Evolutionary conservation across 2,329 filamentous ascomycete species (phyloP), one percentile per base, ranked within the genome.

Genomic region (Xylaria hypoxylon): DNA sequence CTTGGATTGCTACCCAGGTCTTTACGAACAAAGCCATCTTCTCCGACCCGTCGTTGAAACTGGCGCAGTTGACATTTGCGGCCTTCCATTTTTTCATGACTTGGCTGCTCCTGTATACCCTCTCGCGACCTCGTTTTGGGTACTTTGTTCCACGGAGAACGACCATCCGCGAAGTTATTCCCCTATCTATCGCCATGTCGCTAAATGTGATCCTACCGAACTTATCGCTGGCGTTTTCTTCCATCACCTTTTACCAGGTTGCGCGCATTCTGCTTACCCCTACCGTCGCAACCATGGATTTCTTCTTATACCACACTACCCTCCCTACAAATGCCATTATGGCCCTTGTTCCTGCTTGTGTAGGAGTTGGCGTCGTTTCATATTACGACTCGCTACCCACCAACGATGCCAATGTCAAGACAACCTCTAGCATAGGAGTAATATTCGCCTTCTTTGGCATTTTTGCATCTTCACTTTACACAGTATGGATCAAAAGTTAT

Each of bases 1-100:
- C 26, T 35, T 59, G 63, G 31, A 51, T 57, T 51, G 31, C 31
- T 47, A 19, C n/a, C 13, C 45, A 89, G 87, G 87, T 92, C 73
- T 91, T 91, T 75, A 89, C 87, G 47, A 91, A 91, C 80, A 91
- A 91, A 78, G 85, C 85, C 68, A 90, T 92, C 77, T 91, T 91
- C 80, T 86, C 85, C 26, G 86, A 90, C 68, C 85, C 85, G 17
- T 84, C 83, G 15, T 82, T 90, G 73, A 87, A 87, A 74, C 82
- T 87, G 33, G 85, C 83, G 66, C 89, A 91, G 77, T 84, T 90
- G 57, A 85, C 86, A 40, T 92, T 92, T 73, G 89, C 89, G 55
- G 82, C 86, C 60, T 90, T 91, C 78, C 89, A 92, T 79, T 92
- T 92, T 79, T 81, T 86, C 74, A 81, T 90, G 74, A 92, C 89